A percentile compares a stretch with the other conserved stretches of the same genome.
Evolutionary conservation across 345 rosid species (phyloP).

Genomic region (Brassica juncea): DNA sequence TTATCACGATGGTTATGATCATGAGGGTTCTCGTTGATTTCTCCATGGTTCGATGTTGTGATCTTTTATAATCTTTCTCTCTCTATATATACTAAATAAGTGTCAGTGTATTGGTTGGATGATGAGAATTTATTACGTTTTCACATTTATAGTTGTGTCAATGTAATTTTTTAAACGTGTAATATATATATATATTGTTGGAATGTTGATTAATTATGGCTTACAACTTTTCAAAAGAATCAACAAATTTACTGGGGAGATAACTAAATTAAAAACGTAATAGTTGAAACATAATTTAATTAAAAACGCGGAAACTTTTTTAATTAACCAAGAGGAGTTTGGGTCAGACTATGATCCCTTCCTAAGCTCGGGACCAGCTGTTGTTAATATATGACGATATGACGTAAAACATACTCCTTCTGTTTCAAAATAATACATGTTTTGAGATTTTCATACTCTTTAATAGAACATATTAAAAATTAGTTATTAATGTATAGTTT

Average conservation of each 20-base stretch:
- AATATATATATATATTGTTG: background rate
- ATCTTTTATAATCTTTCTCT: background rate
- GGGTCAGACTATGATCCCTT: too few relatives aligned
- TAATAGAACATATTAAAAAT: too few relatives aligned
- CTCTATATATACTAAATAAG: background rate
- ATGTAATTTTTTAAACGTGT: background rate
- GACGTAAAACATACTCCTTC: too few relatives aligned
- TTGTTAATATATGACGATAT: too few relatives aligned
- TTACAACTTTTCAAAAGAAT: background rate
- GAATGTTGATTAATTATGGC: background rate
- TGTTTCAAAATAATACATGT: too few relatives aligned
- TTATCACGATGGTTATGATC: constrained; percentile 22
- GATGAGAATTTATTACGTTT: constrained; percentile 33
- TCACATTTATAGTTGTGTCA: constrained; percentile 17
- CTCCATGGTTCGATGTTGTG: constrained; percentile 24
- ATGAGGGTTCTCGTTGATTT: constrained; percentile 7
- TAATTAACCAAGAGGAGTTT: too few relatives aligned
- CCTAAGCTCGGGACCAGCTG: too few relatives aligned
- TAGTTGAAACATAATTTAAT: background rate
- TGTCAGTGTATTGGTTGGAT: constrained; percentile 30
- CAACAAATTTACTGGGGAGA: background rate
- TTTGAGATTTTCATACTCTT: too few relatives aligned
- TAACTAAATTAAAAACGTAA: background rate
- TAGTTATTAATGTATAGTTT: too few relatives aligned
- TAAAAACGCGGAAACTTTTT: background rate